Conservation (phyloP, 768 basidiomycete species). For the Zangia roseola region DNA sequence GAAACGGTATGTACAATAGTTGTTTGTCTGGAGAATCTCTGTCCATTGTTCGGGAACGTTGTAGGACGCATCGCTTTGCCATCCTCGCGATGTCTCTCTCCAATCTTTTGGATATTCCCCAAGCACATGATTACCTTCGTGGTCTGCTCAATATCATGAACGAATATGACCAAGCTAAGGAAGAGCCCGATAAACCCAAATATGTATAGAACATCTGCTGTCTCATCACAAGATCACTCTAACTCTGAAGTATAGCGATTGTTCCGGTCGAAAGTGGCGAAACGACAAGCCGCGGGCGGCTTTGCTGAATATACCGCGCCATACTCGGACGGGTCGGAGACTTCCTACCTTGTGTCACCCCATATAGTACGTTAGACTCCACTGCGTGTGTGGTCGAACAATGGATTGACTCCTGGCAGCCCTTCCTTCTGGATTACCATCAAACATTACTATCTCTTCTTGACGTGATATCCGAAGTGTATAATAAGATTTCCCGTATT, state of each 20-base stretch:
- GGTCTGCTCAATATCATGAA: slow-evolving; percentile 67
- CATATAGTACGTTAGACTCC: slow-evolving; percentile 59
- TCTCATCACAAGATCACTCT: not conserved
- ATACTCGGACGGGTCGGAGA: slow-evolving; percentile 58
- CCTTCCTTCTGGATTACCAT: slow-evolving; percentile 88
- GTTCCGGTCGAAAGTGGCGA: slow-evolving; percentile 57
- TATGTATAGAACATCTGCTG: slow-evolving; percentile 46
- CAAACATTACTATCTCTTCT: slow-evolving; percentile 86
- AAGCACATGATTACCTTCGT: slow-evolving; percentile 77
- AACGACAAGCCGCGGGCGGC: slow-evolving; percentile 50
- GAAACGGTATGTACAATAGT: slow-evolving; percentile 55
- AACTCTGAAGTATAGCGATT: slow-evolving; percentile 42
- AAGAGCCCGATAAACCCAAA: slow-evolving; percentile 54
- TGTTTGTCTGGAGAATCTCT: not conserved
- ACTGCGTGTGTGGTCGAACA: not conserved
- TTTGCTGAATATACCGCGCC: slow-evolving; percentile 60
- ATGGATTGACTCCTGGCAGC: slow-evolving; percentile 42
- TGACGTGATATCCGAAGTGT: slow-evolving; percentile 86
- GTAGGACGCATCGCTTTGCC: slow-evolving; percentile 78
- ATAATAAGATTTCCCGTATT: slow-evolving; percentile 81
- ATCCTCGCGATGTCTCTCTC: slow-evolving; percentile 86
- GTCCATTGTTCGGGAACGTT: slow-evolving; percentile 5
- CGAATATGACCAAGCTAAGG: slow-evolving; percentile 76
- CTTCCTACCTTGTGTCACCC: slow-evolving; percentile 69
- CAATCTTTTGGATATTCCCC: slow-evolving; percentile 75